Evolutionary conservation across 106 monocot species (phyloP), one percentile per base, ranked within the genome.

Genomic region (Platanthera zijinensis): DNA sequence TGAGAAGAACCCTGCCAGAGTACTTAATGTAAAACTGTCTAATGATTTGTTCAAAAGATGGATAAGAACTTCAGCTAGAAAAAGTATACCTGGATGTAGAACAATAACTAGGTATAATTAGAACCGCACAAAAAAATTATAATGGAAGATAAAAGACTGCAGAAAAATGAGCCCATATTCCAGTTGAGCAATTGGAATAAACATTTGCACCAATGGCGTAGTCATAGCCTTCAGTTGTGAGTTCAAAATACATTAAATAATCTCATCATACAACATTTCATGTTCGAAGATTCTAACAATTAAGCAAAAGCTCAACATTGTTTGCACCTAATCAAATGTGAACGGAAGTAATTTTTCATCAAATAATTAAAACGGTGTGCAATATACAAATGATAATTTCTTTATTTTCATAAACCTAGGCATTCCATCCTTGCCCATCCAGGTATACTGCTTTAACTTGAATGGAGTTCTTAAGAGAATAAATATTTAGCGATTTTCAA

Each of bases 1-100:
- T 70, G 87, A 81, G 85, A 95, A 92, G 83, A 95, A 95, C 52
- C 78, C 84, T 50, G 73, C 82, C 84, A 95, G 88, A 77, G 82
- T 88, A 53, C 79, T 78, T 69, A 92, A 51, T 70, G 80, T 83
- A 22, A 56, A 49, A 69, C 59, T 73, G 78, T 88, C 81, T 39
- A 95, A 77, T 63, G 83, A 69, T 75, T 95, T 90, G n/a, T 52
- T 62, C 32, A 64, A 39, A 75, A 92, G 76, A 70, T 64, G 76
- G 5, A 52, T 51, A 70, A 95, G 83, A 54, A 92, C 57, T 92
- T 95, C 92, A 73, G 84, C 88, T 51, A 95, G 78, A 76, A 92
- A 83, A 80, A 88, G 81, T 21, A 84, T 86, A 64, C 95, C 95
- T 95, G 80, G 70, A 80, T 77, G 47, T 32, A 77, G 46, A 70